Conservation (phyloP, 2,329 filamentous ascomycete species). For the Fusarium pseudograminearum region DNA sequence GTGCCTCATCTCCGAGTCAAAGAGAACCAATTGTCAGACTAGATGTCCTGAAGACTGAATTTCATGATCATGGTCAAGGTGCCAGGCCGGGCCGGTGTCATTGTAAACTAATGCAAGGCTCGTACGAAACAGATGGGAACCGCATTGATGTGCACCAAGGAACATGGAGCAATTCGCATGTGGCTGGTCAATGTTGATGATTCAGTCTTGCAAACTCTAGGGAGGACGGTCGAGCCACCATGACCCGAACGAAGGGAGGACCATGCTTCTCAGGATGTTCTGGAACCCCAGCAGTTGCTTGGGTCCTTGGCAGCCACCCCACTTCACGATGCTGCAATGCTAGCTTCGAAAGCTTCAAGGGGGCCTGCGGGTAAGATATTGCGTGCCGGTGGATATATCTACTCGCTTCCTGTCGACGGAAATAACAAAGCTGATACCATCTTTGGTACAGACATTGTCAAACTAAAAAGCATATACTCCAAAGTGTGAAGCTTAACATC, state of each 20-base stretch:
- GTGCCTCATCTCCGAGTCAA: background rate
- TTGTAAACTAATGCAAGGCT: conserved; percentile 6
- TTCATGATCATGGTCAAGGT: background rate
- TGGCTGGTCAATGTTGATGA: conserved; percentile 32
- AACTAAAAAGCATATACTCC: too few species aligned
- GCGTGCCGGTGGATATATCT: conserved; percentile 12
- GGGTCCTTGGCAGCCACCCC: conserved; percentile 28
- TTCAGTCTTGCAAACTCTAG: conserved; percentile 35
- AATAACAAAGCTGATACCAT: background rate
- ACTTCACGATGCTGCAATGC: conserved; percentile 19
- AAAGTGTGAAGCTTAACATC: background rate
- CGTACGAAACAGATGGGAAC: conserved; percentile 35
- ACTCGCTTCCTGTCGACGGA: background rate
- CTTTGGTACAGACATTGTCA: background rate
- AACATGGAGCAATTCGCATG: conserved; percentile 7
- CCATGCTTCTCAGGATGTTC: conserved; percentile 42
- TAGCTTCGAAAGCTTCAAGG: conserved; percentile 18
- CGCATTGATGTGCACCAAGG: conserved; percentile 29
- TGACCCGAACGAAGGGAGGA: conserved; percentile 2
- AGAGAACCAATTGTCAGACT: conserved; percentile 33
- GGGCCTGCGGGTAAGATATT: conserved; percentile 20
- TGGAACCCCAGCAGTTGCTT: conserved; percentile 39
- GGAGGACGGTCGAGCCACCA: conserved; percentile 15
- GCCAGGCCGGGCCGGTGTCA: conserved; percentile 45
- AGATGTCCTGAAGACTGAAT: conserved; percentile 3